Conservation (phyloP, 2,329 filamentous ascomycete genomes). For the Ophidiomyces ophidiicola region DNA sequence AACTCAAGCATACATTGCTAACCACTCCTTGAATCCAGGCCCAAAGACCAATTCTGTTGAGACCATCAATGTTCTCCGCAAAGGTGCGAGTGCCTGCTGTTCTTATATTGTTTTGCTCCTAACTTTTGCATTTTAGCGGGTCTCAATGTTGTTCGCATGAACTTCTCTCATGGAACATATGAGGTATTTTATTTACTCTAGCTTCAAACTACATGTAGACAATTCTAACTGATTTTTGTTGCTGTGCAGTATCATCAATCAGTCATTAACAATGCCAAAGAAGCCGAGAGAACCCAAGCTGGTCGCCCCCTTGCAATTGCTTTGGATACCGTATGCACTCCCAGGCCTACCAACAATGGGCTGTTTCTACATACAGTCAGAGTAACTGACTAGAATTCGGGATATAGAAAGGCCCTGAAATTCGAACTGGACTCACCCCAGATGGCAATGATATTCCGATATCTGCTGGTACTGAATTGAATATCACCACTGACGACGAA, state of each 20-base stretch:
- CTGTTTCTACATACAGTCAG: background rate
- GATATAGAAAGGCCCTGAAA: conserved; percentile 63
- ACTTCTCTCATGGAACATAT: conserved; percentile 92
- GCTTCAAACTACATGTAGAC: background rate
- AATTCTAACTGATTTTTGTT: conserved; percentile 1
- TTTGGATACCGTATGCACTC: conserved; percentile 60
- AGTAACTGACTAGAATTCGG: conserved; percentile 23
- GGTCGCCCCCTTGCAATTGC: conserved; percentile 93
- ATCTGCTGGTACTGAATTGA: conserved; percentile 68
- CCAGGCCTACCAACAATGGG: background rate
- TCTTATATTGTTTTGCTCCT: background rate
- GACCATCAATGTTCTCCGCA: conserved; percentile 89
- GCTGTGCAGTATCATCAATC: conserved; percentile 72
- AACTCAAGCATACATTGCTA: background rate
- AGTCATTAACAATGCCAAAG: conserved; percentile 88
- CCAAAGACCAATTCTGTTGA: conserved; percentile 98
- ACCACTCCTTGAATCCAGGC: conserved; percentile 33
- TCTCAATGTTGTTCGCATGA: conserved; percentile 99
- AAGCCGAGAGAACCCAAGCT: conserved; percentile 62
- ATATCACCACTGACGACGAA: conserved; percentile 92
- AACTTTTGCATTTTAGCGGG: conserved; percentile 44
- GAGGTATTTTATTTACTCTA: conserved; percentile 38
- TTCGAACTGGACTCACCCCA: conserved; percentile 66
- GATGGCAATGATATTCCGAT: conserved; percentile 68
- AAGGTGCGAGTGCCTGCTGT: conserved; percentile 31